Conservation (phyloP, 352 stramenopile genomes). For the Globisporangium nodosum region DNA sequence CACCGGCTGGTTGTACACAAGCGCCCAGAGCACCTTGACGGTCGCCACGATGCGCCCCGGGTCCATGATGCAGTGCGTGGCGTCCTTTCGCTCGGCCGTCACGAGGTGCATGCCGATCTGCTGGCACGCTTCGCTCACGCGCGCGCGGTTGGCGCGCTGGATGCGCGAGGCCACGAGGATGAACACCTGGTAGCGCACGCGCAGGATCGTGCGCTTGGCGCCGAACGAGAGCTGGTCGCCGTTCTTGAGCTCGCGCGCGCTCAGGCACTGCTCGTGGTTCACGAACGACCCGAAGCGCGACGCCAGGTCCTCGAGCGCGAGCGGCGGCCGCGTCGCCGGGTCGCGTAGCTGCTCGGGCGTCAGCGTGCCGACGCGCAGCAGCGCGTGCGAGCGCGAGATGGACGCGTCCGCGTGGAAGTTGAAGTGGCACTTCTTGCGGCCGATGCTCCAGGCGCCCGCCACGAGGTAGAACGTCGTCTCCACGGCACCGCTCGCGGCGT, state of each 20-base stretch:
- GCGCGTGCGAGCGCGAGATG: slow-evolving; percentile 75
- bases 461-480: slow-evolving; percentile 76
- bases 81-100: slow-evolving; percentile 40
- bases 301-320: slow-evolving; percentile 73
- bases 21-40: slow-evolving; percentile 81
- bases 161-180: slow-evolving; percentile 77
- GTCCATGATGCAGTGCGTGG: slow-evolving; percentile 86
- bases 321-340: slow-evolving; percentile 43
- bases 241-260: slow-evolving; percentile 39
- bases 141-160: slow-evolving; percentile 41
- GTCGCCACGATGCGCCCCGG: slow-evolving; percentile 74
- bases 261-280: slow-evolving; percentile 65
- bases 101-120: slow-evolving; percentile 79
- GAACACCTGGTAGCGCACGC: slow-evolving; percentile 77
- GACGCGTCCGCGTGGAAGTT: slow-evolving; percentile 79
- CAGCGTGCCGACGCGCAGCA: slow-evolving; percentile 69
- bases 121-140: slow-evolving; percentile 74
- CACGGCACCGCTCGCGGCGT: slow-evolving; percentile 23
- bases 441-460: slow-evolving; percentile 79
- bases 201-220: slow-evolving; percentile 74
- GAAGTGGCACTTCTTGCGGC: slow-evolving; percentile 80
- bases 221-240: slow-evolving; percentile 81
- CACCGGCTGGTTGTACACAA: slow-evolving; percentile 81
- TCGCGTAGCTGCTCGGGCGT: slow-evolving; percentile 50
- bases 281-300: slow-evolving; percentile 87